Evolutionary conservation across 495 filamentous ascomycete species (phyloP), one percentile per base, ranked within the genome.

Genomic region (Hypoxylon perforatum): DNA sequence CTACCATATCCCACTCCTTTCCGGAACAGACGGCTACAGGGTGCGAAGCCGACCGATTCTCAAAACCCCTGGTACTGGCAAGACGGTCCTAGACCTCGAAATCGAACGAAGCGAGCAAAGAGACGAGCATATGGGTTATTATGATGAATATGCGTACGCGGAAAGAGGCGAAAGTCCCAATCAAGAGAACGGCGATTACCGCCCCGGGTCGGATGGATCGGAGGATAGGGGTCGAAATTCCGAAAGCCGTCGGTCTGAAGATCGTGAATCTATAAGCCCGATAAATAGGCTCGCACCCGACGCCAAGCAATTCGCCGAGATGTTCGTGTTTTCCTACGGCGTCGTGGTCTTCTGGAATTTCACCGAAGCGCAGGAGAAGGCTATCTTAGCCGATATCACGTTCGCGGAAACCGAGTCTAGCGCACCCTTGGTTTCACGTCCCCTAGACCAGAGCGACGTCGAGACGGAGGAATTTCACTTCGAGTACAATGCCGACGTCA

Each of bases 311-410:
- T 94, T 97, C 67, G 96, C 91, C 21, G 95, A 99, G 77, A 93
- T 99, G 91, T 98, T 97, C 73, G 90, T 98, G 56, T 98, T 97
- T 77, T 94, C 90, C 19, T 99, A 99, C 75, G 95, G 95, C 9
- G 96, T 99, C 1, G 94, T 93, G 0, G 95, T 99, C 14, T 97
- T 98, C 74, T 99, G 95, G 95, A 98, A 98, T 74, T 95, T 98
- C 71, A 93, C 93, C 14, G 93, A 97, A 73, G 85, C 86, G 47
- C 95, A 98, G 76, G 95, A 99, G 73, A 98, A 97, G 75, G 94
- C 97, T 73, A 90, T 98, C 42, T 85, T 99, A 23, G 96, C 95
- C 15, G 95, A 99, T 75, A 79, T 99, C 47, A 96, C 93, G 8
- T 99, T 99, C 79, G 90, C 92, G 3, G 88, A 90, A 63, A 84